A percentile compares a stretch with the other conserved stretches of the same genome.
Conservation (phyloP, 1,284 basidiomycete species). For the Trametes sp. region DNA sequence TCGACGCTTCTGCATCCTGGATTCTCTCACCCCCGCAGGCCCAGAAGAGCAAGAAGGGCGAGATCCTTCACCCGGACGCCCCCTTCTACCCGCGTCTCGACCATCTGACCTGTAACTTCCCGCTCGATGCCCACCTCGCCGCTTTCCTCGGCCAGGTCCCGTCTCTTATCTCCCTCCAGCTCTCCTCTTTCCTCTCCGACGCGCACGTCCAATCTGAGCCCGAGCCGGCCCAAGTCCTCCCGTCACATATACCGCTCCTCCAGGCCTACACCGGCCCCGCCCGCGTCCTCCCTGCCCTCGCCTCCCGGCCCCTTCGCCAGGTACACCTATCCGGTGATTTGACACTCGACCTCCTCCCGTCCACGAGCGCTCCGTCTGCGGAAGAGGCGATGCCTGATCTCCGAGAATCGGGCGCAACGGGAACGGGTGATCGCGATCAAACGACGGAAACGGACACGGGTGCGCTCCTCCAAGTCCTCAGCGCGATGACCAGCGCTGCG, state of each 20-base stretch:
- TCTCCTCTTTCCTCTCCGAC: slow-evolving; percentile 28
- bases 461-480: slow-evolving; percentile 39
- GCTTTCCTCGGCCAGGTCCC: slow-evolving; percentile 55
- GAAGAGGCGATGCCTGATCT: slow-evolving; percentile 43
- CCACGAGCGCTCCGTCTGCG: slow-evolving; percentile 53
- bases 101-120: slow-evolving; percentile 64
- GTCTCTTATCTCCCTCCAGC: slow-evolving; percentile 33
- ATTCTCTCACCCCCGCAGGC: slow-evolving; percentile 48
- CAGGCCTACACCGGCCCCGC: slow-evolving; percentile 67
- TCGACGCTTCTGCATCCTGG: slow-evolving; percentile 60
- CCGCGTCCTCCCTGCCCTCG: slow-evolving; percentile 61
- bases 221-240: slow-evolving; percentile 35
- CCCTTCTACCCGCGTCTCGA: slow-evolving; percentile 54
- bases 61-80: slow-evolving; percentile 19
- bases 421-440: slow-evolving; percentile 19
- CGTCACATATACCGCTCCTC: slow-evolving; percentile 54
- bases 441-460: slow-evolving; percentile 15
- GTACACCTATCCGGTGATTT: slow-evolving; percentile 68
- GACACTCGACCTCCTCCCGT: slow-evolving; percentile 57
- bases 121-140: slow-evolving; percentile 61
- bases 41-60: slow-evolving; percentile 32
- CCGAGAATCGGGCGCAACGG: slow-evolving; percentile 8
- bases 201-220: slow-evolving; percentile 26
- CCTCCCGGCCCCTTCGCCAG: slow-evolving; percentile 67
- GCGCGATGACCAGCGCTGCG: slow-evolving; percentile 46